Percentiles rank a stretch among this genome's conserved stretches.
Conservation (phyloP, 129 eudicot genomes). For the Centella asiatica region DNA sequence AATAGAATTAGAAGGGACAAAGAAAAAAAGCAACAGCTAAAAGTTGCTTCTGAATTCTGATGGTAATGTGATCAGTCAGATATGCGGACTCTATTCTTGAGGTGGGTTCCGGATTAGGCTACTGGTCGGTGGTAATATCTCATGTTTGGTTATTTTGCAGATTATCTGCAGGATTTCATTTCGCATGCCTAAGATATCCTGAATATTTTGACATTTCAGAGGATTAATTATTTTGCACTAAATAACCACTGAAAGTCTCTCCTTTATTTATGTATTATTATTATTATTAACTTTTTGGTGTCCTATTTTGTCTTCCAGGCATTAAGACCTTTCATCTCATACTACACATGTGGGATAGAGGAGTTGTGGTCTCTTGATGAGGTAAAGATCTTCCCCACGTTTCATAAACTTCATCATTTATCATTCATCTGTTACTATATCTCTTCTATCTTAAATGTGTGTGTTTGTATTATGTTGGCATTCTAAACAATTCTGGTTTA, state of each 20-base stretch:
- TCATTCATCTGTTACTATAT: no score
- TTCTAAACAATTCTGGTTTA: background rate
- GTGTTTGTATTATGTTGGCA: background rate
- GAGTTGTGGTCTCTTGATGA: conserved; percentile 42
- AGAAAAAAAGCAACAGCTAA: no score
- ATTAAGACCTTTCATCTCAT: conserved; percentile 59
- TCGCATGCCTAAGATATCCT: background rate
- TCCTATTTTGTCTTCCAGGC: conserved; percentile 29
- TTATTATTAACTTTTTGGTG: background rate
- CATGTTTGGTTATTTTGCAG: background rate
- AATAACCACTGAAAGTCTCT: background rate
- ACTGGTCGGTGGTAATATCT: background rate
- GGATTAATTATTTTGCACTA: background rate
- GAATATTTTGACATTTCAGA: background rate
- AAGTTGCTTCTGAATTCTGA: no score
- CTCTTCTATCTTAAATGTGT: background rate
- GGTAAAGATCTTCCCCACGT: conserved; percentile 22
- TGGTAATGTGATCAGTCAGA: no score
- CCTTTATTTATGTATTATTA: background rate
- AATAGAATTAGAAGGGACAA: no score
- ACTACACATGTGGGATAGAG: conserved; percentile 59
- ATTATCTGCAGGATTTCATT: background rate
- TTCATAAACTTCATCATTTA: background rate
- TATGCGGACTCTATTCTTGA: background rate
- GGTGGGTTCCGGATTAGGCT: background rate